phyloP scores from a whole-genome alignment of 177 flowering plant genomes.

The Tripterygium wilfordii region DNA sequence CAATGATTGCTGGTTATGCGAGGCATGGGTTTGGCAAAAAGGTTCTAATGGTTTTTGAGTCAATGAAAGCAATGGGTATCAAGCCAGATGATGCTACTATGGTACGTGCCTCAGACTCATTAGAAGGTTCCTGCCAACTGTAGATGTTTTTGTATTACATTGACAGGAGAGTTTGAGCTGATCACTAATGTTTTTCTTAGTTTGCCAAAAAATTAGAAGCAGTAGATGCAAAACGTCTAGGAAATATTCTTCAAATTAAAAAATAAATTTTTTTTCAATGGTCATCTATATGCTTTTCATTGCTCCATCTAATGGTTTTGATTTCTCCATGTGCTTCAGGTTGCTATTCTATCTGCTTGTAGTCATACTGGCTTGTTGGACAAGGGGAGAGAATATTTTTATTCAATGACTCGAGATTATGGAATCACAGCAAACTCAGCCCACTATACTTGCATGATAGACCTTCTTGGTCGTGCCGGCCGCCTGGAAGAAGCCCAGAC shows the following conservation, averaged over 20 bases:
- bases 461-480: conserved; percentile 88
- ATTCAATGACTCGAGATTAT: conserved; percentile 55
- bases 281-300: too few species aligned
- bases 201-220: too few species aligned
- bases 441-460: conserved; percentile 92
- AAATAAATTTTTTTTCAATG: not conserved
- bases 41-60: conserved; percentile 61
- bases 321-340: conserved; percentile 30
- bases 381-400: conserved; percentile 57
- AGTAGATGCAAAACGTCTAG: too few species aligned
- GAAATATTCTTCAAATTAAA: too few species aligned
- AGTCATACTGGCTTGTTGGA: conserved; percentile 80
- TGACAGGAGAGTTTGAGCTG: too few species aligned
- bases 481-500: conserved; percentile 65
- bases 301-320: not conserved
- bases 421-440: conserved; percentile 52
- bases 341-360: conserved; percentile 83
- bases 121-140: too few species aligned
- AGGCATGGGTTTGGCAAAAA: conserved; percentile 78
- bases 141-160: too few species aligned
- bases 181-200: too few species aligned
- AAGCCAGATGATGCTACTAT: conserved; percentile 74
- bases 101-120: conserved; percentile 32
- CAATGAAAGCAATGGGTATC: conserved; percentile 44
- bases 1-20: conserved; percentile 80